These are phyloP conservation scores for Fusarium musae DNA, from an alignment of 2,329 filamentous ascomycete species.

Conservation along the genomic window DNA sequence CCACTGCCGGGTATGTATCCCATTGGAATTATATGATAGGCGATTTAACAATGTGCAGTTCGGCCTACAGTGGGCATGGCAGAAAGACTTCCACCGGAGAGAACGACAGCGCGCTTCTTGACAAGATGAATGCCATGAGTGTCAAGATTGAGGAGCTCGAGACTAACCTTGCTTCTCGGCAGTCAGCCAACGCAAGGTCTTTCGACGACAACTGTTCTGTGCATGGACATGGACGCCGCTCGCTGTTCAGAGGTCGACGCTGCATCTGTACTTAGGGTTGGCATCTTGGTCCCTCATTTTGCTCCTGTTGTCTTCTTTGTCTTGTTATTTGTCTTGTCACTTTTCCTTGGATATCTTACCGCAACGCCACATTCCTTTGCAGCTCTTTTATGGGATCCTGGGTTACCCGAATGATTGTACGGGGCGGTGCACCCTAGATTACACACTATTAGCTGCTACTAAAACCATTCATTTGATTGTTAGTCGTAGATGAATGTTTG, in stretches of 20 bases:
- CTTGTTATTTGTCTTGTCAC: rapidly evolving
- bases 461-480: too few species aligned
- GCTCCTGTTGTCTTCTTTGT: rapidly evolving
- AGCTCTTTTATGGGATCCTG: rapidly evolving
- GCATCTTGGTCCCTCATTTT: rapidly evolving
- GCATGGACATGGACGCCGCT: background rate
- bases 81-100: background rate
- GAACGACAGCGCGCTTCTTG: background rate
- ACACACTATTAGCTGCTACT: too few species aligned
- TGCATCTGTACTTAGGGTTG: background rate
- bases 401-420: rapidly evolving
- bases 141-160: background rate
- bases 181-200: rapidly evolving
- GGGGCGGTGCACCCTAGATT: too few species aligned
- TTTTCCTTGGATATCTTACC: rapidly evolving
- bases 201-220: background rate
- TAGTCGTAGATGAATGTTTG: rapidly evolving
- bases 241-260: background rate
- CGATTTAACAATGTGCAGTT: background rate
- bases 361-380: rapidly evolving
- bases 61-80: background rate
- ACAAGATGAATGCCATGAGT: background rate
- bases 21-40: rapidly evolving
- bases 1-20: background rate
- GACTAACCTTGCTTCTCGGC: background rate